These are phyloP conservation scores for Ampelomyces quisqualis DNA, from an alignment of 2,329 filamentous ascomycete genomes.

Conservation along the genomic window DNA sequence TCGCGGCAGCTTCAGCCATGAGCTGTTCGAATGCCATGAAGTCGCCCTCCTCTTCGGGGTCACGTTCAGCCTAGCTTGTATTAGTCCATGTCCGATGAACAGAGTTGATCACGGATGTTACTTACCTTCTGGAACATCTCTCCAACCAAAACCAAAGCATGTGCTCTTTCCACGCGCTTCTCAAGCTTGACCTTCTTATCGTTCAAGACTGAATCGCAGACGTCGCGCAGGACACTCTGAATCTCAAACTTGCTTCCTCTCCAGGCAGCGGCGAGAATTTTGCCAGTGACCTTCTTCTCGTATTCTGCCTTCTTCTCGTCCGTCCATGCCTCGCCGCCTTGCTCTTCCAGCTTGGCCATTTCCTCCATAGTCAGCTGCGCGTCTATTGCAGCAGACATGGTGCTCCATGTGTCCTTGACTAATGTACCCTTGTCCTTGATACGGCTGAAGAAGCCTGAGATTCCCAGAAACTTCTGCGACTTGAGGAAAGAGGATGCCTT, in stretches of 20 bases:
- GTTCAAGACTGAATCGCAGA: conserved; percentile 85
- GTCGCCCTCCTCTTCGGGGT: conserved; percentile 94
- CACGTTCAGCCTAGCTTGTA: conserved; percentile 69
- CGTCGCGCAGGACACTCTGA: conserved; percentile 89
- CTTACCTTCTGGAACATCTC: conserved; percentile 83
- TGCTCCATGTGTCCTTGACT: conserved; percentile 98
- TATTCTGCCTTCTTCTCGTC: conserved; percentile 96
- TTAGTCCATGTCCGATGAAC: background rate
- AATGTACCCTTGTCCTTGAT: conserved; percentile 96
- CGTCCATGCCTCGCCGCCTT: conserved; percentile 95
- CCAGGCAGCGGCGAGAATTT: conserved; percentile 97
- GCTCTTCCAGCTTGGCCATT: conserved; percentile 94
- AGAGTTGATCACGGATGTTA: background rate
- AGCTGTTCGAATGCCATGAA: conserved; percentile 99
- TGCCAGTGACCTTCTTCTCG: conserved; percentile 92
- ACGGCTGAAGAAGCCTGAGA: conserved; percentile 89
- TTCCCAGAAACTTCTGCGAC: conserved; percentile 94
- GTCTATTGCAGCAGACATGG: conserved; percentile 92
- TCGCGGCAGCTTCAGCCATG: conserved; percentile 91
- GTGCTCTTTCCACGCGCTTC: conserved; percentile 87
- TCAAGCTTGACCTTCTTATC: conserved; percentile 74
- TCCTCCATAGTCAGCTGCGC: conserved; percentile 99
- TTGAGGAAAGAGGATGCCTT: conserved; percentile 88
- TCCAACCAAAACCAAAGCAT: conserved; percentile 84
- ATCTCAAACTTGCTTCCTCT: conserved; percentile 97